Evolutionary conservation across 768 basidiomycete genomes (phyloP), one percentile per base, ranked within the genome.

Genomic region (Pisolithus marmoratus): DNA sequence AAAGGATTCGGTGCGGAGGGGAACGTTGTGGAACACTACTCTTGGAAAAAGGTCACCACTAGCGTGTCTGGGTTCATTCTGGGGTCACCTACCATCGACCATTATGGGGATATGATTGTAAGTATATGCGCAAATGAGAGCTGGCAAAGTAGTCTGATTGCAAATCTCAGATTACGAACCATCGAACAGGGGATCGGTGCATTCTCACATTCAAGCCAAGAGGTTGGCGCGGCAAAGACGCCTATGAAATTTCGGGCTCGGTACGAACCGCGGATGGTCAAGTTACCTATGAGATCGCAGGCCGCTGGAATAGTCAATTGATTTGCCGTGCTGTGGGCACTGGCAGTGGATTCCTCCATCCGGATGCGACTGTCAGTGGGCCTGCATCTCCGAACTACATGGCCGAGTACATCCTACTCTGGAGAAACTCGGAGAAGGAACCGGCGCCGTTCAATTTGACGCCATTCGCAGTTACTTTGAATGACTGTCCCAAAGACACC

Each of bases 41-140:
- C 82, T 41, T 95, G 92, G 92, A 93, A 93, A 71, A 95, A 95
- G 66, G 93, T 94, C 29, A 92, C 88, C 11, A 92, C 90, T 36
- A 88, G 82, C 53, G 78, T 95, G 8, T 94, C 92, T 5, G 93
- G 93, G 15, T 97, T 98, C 64, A 94, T 98, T 56, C 75, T 95
- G 20, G 95, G 95, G 5, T 81, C 77, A 22, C 89, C 90, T 5
- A 85, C 85, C 29, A 93, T 93, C 56, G 91, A 93, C 60, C 91
- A 93, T 71, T 93, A 95, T 62, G 94, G 94, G 5, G 92, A 96
- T 63, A 93, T 98, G 87, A 77, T 84, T 51, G 90, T 93, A 65
- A 60, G 88, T 83, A 4, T 8, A 31, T n/a, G 40, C 38, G n/a
- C 38, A 26, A 23, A 12, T 26, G 26, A 0, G 40, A 46, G 42